Conservation (phyloP, 139 green algal species). For the Astrephomene gubernaculifera region DNA sequence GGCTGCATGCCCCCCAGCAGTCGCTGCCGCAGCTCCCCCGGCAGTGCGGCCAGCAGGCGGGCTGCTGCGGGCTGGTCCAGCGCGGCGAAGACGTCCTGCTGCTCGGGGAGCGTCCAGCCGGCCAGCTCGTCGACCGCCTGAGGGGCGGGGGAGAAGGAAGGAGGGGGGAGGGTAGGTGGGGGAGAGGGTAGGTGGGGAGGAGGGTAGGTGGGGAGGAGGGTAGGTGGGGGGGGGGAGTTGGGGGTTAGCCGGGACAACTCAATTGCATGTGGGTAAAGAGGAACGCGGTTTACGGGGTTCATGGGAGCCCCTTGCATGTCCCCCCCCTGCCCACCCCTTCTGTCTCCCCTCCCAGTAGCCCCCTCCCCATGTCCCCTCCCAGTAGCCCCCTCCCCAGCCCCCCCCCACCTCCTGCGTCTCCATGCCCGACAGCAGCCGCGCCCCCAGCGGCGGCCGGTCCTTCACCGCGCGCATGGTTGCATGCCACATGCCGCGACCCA, state of each 20-base stretch:
- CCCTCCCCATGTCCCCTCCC: background rate
- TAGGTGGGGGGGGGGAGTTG: no score
- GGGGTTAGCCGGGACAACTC: no score
- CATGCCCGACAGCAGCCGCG: constrained; percentile 36
- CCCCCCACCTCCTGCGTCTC: constrained; percentile 15
- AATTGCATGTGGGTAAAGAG: no score
- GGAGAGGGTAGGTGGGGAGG: no score
- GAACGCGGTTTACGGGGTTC: no score
- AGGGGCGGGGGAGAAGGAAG: background rate
- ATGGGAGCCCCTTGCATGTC: background rate
- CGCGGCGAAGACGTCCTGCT: constrained; percentile 46
- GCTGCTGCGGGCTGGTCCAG: constrained; percentile 43
- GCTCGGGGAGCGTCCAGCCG: background rate
- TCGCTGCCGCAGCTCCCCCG: background rate
- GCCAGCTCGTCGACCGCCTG: constrained; percentile 30
- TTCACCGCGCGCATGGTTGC: constrained; percentile 48
- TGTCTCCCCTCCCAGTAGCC: background rate
- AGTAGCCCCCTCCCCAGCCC: background rate
- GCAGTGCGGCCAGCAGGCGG: constrained; percentile 31
- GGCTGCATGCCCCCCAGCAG: constrained; percentile 52
- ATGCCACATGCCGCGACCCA: constrained; percentile 48
- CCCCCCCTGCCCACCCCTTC: background rate
- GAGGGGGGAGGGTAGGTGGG: no score
- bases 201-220: no score
- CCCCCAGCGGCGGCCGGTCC: constrained; percentile 30